Base-by-base conservation (phyloP, 805 yeast species). In the Myxozyma monticola region DNA sequence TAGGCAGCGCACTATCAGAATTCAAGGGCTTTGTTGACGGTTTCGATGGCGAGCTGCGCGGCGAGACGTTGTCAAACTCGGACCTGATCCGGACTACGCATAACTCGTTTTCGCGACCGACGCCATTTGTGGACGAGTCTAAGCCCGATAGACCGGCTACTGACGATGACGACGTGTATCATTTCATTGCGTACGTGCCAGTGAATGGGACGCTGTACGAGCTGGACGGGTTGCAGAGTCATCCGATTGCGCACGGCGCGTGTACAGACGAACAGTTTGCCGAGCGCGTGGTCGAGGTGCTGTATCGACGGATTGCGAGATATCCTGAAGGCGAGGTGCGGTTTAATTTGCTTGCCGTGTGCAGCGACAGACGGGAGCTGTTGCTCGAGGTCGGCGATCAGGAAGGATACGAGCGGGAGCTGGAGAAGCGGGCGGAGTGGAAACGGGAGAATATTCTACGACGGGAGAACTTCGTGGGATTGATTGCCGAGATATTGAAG, bases 41-140 rank as follows among this genome's bases (percentile, higher is more conserved):
- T 0, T 80, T 83, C 58, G 86, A 80, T 58, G 67, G 83, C 0
- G 55, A 49, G 57, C 49, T 80, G 63, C 70, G 76, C 31, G 88
- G 88, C 3, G 87, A 83, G 46, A 74, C 83, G 2, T 71, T 83
- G 33, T 73, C 81, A 12, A 79, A 79, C 61, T 78, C 83, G 34
- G 84, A 81, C 24, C 65, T 71, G 44, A 78, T 83, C 37, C 69
- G 85, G 41, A 57, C 65, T 7, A 76, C 75, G 4, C 88, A 83
- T 64, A 83, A 83, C 64, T 79, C 84, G 18, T 82, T 83, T 65
- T 69, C 80, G 2, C 63, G 79, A 1, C 85, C 87, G 7, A 65
- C 70, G 30, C 71, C 79, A 29, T 74, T 80, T 42, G 69, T 73
- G 5, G 78, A 75, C 59, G 83, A 76, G 25, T 49, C 55, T 7